phyloP scores from a whole-genome alignment of 495 filamentous ascomycete species.

The Penicillium ochrochloron region DNA sequence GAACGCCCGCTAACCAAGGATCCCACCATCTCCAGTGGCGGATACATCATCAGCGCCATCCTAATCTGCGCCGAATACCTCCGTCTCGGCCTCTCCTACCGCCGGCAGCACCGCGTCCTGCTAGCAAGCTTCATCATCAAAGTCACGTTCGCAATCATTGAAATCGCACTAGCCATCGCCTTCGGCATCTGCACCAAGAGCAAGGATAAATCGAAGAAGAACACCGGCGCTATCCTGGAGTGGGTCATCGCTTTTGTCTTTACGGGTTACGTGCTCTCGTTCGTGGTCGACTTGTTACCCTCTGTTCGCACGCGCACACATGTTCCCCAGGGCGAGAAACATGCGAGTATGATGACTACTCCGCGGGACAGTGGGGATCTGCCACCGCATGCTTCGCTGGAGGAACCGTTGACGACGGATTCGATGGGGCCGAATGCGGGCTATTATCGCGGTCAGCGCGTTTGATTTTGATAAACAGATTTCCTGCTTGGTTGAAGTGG shows the following conservation, averaged over 20 bases:
- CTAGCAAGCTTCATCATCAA: conserved; percentile 83
- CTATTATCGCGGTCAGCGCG: conserved; percentile 38
- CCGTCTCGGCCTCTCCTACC: conserved; percentile 76
- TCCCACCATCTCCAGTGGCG: conserved; percentile 33
- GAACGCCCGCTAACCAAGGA: conserved; percentile 11
- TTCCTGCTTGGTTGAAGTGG: background rate
- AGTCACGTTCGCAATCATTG: conserved; percentile 76
- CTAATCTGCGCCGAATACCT: conserved; percentile 90
- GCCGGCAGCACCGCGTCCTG: conserved; percentile 68
- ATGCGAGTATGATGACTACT: conserved; percentile 23
- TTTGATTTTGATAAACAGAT: conserved; percentile 20
- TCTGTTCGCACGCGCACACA: conserved; percentile 67
- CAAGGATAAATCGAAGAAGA: conserved; percentile 45
- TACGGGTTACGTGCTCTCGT: conserved; percentile 86
- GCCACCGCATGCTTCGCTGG: conserved; percentile 27
- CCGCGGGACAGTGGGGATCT: conserved; percentile 14
- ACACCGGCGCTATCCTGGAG: conserved; percentile 66
- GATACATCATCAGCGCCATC: conserved; percentile 75
- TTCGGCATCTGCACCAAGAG: conserved; percentile 51
- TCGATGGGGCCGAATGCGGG: conserved; percentile 36
- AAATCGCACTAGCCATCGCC: conserved; percentile 72
- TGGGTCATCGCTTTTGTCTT: conserved; percentile 92
- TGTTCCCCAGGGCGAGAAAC: conserved; percentile 52
- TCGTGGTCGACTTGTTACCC: conserved; percentile 85
- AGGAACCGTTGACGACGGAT: conserved; percentile 47